Evolutionary conservation across 495 filamentous ascomycete genomes (phyloP).

Genomic region (Penicillium pulvis): DNA sequence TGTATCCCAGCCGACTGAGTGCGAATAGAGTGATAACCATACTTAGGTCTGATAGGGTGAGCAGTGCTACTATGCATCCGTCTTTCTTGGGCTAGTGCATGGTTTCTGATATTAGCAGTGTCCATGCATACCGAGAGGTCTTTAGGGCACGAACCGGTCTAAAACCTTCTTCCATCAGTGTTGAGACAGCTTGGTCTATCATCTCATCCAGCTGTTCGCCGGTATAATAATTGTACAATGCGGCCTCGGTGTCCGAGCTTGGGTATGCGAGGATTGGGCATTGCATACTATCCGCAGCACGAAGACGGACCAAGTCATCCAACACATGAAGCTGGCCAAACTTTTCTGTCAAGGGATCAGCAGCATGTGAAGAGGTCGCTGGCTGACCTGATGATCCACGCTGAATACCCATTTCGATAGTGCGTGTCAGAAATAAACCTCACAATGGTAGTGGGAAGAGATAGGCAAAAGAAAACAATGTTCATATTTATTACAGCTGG

Average conservation of each 20-base stretch:
- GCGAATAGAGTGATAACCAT: slow-evolving; percentile 61
- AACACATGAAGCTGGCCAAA: slow-evolving; percentile 44
- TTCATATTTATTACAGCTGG: neutral
- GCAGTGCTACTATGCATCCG: slow-evolving; percentile 49
- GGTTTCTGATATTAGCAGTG: neutral
- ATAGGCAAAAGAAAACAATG: neutral
- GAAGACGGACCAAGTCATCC: slow-evolving; percentile 52
- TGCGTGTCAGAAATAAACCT: neutral
- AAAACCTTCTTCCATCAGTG: slow-evolving; percentile 43
- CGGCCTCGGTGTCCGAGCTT: slow-evolving; percentile 30
- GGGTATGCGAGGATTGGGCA: slow-evolving; percentile 56
- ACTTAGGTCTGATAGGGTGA: slow-evolving; percentile 57
- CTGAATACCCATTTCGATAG: slow-evolving; percentile 34
- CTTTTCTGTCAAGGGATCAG: slow-evolving; percentile 25
- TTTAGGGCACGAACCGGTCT: slow-evolving; percentile 26
- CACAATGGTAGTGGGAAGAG: neutral
- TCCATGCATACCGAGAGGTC: neutral
- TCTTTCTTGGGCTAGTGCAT: slow-evolving; percentile 27
- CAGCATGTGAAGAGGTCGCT: slow-evolving; percentile 12
- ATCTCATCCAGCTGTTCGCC: slow-evolving; percentile 55
- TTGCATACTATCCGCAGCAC: slow-evolving; percentile 52
- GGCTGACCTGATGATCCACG: slow-evolving; percentile 16
- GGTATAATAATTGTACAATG: slow-evolving; percentile 54
- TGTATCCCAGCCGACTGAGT: slow-evolving; percentile 58
- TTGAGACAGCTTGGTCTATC: slow-evolving; percentile 48